Percentiles rank a stretch among this genome's conserved stretches.
These are phyloP conservation scores for Pseudonitzschia delicatissima DNA, from an alignment of 108 stramenopile genomes.

Conservation along the genomic window DNA sequence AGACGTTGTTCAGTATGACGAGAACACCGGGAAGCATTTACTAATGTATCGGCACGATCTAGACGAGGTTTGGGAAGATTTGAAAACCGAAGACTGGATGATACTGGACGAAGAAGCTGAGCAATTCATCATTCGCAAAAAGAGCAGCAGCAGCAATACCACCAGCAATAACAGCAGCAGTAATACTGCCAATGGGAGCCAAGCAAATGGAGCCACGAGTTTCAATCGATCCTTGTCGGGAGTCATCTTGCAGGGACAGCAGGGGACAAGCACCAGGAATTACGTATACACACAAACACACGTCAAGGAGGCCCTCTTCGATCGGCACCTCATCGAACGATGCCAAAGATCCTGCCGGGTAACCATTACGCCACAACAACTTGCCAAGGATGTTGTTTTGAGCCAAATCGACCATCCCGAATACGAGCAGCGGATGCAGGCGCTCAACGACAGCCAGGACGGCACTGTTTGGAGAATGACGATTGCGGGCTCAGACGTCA, in stretches of 20 bases:
- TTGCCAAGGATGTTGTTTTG: constrained; percentile 27
- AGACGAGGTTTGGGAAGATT: constrained; percentile 77
- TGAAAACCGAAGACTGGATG: constrained; percentile 76
- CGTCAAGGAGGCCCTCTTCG: constrained; percentile 55
- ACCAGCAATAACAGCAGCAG: background rate
- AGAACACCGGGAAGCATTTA: constrained; percentile 52
- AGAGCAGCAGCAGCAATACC: constrained; percentile 6
- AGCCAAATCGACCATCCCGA: constrained; percentile 22
- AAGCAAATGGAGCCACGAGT: constrained; percentile 14
- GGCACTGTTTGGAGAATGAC: constrained; percentile 75
- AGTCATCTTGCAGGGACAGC: constrained; percentile 26
- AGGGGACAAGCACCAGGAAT: constrained; percentile 38
- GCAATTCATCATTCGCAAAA: constrained; percentile 74
- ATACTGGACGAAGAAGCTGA: constrained; percentile 70
- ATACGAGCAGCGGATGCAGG: constrained; percentile 42
- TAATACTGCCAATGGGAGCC: background rate
- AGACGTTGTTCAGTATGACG: constrained; percentile 76
- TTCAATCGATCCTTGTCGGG: constrained; percentile 9
- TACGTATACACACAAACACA: constrained; percentile 66
- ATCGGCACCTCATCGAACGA: constrained; percentile 55
- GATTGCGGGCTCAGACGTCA: constrained; percentile 53
- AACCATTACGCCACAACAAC: constrained; percentile 50
- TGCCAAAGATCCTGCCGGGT: constrained; percentile 64
- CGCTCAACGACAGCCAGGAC: constrained; percentile 55
- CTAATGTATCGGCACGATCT: constrained; percentile 68